Conservation (phyloP, 2,329 filamentous ascomycete species). For the Diaporthe amygdali region DNA sequence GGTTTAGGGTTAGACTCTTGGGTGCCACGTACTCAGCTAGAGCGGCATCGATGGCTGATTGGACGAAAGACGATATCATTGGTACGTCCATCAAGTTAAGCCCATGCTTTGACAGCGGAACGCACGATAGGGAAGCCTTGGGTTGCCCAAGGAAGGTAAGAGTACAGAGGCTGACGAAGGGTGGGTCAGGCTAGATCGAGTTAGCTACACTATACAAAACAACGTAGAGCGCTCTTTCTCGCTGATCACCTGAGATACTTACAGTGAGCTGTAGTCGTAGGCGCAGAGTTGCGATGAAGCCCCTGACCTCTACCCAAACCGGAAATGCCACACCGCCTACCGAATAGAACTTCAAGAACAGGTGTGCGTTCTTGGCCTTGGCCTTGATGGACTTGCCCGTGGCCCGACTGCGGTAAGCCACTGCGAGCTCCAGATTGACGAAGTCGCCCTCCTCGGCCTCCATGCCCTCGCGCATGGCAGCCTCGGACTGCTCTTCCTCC, state of each 20-base stretch:
- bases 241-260: background rate
- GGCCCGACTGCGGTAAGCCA: constrained; percentile 72
- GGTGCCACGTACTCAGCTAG: constrained; percentile 78
- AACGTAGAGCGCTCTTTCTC: too few species aligned
- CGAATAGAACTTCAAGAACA: constrained; percentile 75
- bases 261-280: constrained; percentile 71
- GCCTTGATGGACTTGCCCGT: constrained; percentile 63
- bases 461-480: constrained; percentile 62
- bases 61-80: constrained; percentile 76
- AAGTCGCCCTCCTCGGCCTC: constrained; percentile 80
- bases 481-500: constrained; percentile 44
- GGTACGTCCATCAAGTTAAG: constrained; percentile 79
- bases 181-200: constrained; percentile 65
- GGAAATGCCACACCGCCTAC: constrained; percentile 58
- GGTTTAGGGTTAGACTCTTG: constrained; percentile 74
- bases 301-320: constrained; percentile 77
- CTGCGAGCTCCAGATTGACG: constrained; percentile 76
- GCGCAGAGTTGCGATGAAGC: constrained; percentile 73
- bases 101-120: constrained; percentile 71
- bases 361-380: constrained; percentile 74
- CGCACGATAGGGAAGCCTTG: constrained; percentile 72
- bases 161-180: constrained; percentile 78
- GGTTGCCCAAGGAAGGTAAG: constrained; percentile 78
- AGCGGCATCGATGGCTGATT: constrained; percentile 75
- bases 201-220: background rate